A percentile compares a stretch with the other conserved stretches of the same genome.
These are phyloP conservation scores for Gyromitra esculenta DNA, from an alignment of 2,329 filamentous ascomycete species.

Conservation along the genomic window DNA sequence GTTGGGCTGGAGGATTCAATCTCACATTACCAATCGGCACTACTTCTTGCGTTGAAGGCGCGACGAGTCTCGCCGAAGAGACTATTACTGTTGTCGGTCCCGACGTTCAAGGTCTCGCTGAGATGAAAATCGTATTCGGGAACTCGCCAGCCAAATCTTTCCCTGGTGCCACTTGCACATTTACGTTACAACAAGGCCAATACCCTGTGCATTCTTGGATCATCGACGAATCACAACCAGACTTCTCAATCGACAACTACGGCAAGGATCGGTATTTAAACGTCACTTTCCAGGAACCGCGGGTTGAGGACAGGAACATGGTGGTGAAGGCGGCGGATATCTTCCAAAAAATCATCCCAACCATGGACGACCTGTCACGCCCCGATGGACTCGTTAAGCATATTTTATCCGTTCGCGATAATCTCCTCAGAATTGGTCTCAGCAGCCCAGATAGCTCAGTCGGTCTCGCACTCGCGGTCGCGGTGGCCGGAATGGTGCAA, in stretches of 20 bases:
- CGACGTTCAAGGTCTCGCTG: neutral
- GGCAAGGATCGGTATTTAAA: constrained; percentile 14
- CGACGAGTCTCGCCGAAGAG: neutral
- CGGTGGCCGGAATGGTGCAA: constrained; percentile 14
- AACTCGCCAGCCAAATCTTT: neutral
- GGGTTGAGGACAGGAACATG: neutral
- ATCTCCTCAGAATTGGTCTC: neutral
- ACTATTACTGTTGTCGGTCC: neutral
- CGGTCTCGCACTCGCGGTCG: neutral
- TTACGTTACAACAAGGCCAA: constrained; percentile 20
- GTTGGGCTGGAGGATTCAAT: constrained; percentile 14
- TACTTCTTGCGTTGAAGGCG: constrained; percentile 3
- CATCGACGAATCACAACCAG: neutral
- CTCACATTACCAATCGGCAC: constrained; percentile 19
- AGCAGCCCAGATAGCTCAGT: neutral
- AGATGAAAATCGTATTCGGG: constrained; percentile 2
- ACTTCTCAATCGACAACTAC: constrained; percentile 18
- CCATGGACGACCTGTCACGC: constrained; percentile 16
- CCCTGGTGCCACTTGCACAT: constrained; percentile 8
- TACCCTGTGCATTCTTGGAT: constrained; percentile 14
- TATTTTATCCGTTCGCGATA: neutral
- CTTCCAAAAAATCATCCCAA: constrained; percentile 2
- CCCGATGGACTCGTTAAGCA: constrained; percentile 12
- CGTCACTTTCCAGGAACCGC: neutral
- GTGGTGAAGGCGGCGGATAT: neutral